These are phyloP conservation scores for Tricholoma hemisulphureum DNA, from an alignment of 768 basidiomycete species.

Conservation along the genomic window DNA sequence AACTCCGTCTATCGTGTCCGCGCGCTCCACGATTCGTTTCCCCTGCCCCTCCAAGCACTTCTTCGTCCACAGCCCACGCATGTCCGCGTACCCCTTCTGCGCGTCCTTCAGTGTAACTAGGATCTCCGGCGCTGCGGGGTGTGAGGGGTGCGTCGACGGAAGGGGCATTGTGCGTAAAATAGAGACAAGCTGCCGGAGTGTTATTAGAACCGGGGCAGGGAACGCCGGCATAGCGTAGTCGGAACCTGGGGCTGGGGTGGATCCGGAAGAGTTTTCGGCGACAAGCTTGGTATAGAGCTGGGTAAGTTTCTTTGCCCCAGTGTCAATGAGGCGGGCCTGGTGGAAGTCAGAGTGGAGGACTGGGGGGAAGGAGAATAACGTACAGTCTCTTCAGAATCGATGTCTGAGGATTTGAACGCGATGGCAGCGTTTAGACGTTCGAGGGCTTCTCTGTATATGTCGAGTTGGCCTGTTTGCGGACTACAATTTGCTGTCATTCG, in stretches of 20 bases:
- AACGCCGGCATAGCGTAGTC: conserved; percentile 56
- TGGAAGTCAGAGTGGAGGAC: neutral
- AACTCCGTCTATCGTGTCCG: conserved; percentile 66
- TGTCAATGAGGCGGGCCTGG: conserved; percentile 73
- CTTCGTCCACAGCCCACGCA: conserved; percentile 76
- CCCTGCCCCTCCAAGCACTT: conserved; percentile 74
- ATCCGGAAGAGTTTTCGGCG: conserved; percentile 81
- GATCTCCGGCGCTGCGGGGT: conserved; percentile 69
- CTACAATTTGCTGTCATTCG: conserved; percentile 34
- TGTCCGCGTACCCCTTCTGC: conserved; percentile 80
- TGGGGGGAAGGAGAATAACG: neutral
- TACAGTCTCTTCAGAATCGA: conserved; percentile 56
- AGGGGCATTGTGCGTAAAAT: conserved; percentile 73
- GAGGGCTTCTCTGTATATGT: conserved; percentile 65
- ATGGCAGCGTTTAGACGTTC: conserved; percentile 78
- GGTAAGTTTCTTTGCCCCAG: conserved; percentile 77
- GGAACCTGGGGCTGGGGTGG: conserved; percentile 59
- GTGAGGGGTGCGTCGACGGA: conserved; percentile 79
- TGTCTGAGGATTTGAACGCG: conserved; percentile 67
- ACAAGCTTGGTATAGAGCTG: conserved; percentile 85
- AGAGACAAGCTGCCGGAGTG: conserved; percentile 60
- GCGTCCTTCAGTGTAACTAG: conserved; percentile 68
- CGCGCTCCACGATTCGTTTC: conserved; percentile 65
- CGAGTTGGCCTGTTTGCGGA: conserved; percentile 67
- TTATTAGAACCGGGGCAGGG: conserved; percentile 49